A percentile compares a stretch with the other conserved stretches of the same genome.
Evolutionary conservation across 2,329 filamentous ascomycete species (phyloP).

Genomic region (Calonectria crousiana): DNA sequence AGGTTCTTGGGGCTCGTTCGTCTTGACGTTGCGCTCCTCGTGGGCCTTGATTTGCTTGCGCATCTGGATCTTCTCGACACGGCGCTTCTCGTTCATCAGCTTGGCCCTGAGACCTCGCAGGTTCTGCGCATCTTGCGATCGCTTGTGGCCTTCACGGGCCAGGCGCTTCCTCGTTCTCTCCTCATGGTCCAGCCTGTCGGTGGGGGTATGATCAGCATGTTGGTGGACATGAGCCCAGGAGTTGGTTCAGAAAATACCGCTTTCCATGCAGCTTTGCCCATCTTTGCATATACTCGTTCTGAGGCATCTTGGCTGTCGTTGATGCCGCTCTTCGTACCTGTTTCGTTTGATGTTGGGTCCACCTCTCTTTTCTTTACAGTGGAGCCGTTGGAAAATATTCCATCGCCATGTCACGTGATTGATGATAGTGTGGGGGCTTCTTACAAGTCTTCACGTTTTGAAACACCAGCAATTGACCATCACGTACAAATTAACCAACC

Average conservation of each 20-base stretch:
- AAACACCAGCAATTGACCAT: too few species aligned
- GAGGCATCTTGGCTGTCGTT: slow-evolving; percentile 63
- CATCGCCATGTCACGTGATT: too few species aligned
- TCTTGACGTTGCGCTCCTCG: slow-evolving; percentile 97
- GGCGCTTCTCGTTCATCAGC: slow-evolving; percentile 91
- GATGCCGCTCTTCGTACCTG: background rate
- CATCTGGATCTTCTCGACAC: slow-evolving; percentile 99
- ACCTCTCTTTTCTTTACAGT: background rate
- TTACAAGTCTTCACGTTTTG: too few species aligned
- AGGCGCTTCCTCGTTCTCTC: slow-evolving; percentile 88
- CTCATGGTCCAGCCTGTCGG: slow-evolving; percentile 76
- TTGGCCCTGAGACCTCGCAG: slow-evolving; percentile 92
- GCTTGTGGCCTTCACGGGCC: slow-evolving; percentile 90
- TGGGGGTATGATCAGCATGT: slow-evolving; percentile 42
- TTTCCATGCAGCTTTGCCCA: slow-evolving; percentile 68
- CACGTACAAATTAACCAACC: too few species aligned
- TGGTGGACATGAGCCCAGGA: background rate
- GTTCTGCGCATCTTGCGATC: slow-evolving; percentile 91
- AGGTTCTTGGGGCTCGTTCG: slow-evolving; percentile 81
- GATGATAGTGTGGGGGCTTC: too few species aligned
- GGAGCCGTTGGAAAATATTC: too few species aligned
- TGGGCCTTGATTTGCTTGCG: slow-evolving; percentile 93
- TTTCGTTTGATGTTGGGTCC: background rate
- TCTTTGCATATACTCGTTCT: slow-evolving; percentile 85
- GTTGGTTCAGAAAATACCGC: background rate